Conservation (phyloP, 768 basidiomycete genomes). For the Russula earlei region DNA sequence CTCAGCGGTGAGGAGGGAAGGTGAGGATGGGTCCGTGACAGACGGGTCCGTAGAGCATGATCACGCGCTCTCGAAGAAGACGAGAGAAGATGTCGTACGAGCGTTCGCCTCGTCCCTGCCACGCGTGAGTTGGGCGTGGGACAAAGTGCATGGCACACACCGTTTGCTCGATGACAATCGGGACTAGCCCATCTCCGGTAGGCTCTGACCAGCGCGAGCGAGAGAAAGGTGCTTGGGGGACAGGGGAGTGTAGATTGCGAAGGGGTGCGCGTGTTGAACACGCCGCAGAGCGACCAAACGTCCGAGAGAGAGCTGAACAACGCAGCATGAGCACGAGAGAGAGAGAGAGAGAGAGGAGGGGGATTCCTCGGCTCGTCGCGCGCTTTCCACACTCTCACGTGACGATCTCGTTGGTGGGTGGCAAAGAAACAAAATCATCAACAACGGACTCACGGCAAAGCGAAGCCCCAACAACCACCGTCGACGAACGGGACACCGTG, state of each 20-base stretch:
- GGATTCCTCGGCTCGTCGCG: background rate
- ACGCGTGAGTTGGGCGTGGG: background rate
- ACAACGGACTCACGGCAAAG: too few relatives aligned
- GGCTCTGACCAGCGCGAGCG: conserved; percentile 30
- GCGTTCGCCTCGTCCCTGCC: conserved; percentile 75
- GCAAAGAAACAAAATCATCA: too few relatives aligned
- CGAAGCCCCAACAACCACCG: background rate
- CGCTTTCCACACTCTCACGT: background rate
- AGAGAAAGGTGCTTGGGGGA: conserved; percentile 31
- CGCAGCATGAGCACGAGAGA: conserved; percentile 23
- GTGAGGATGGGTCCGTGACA: conserved; percentile 23
- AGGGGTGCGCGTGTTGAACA: background rate
- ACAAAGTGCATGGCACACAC: conserved; percentile 31
- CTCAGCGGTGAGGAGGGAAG: background rate
- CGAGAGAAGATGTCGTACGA: conserved; percentile 97
- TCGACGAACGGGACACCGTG: background rate
- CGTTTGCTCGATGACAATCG: conserved; percentile 90
- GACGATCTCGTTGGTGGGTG: conserved; percentile 5
- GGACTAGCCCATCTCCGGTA: conserved; percentile 57
- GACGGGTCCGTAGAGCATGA: conserved; percentile 92
- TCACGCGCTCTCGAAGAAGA: conserved; percentile 83
- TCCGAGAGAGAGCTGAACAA: conserved; percentile 21
- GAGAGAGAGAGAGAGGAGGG: background rate
- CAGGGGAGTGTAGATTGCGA: background rate
- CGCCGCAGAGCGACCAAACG: background rate